Base-by-base conservation (phyloP, 768 basidiomycete species). In the Multifurca ochricompacta region DNA sequence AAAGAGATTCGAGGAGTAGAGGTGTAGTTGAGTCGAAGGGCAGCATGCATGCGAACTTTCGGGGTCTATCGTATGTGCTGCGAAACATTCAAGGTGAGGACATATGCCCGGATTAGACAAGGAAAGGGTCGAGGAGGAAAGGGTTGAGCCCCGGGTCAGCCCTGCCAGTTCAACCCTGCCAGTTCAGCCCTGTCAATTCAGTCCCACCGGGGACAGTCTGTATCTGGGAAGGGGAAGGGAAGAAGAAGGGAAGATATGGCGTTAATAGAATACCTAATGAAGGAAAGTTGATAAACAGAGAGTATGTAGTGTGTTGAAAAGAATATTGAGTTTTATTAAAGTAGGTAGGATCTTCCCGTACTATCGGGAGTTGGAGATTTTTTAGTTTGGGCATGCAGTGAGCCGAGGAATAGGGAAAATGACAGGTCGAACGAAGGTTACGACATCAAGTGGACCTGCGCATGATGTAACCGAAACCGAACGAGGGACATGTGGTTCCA, bases 361-460 rank as follows among this genome's bases (percentile, higher is more conserved):
- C 4, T n/a, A n/a, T n/a, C n/a, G n/a, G n/a, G n/a, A n/a, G n/a
- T n/a, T n/a, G n/a, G n/a, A n/a, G n/a, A n/a, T n/a, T n/a, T n/a
- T n/a, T n/a, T n/a, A n/a, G 25, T 7, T 1, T 32, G 45, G 55
- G 34, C 30, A 25, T 54, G 31, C 19, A 6, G 45, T 28, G 56
- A 57, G 51, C 56, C 56, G 56, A 57, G 45, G 56, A 57, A 57
- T 32, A 41, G 56, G 51, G 44, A 46, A n/a, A 41, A 28, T 46
- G 55, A 56, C 48, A 56, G 49, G 37, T 30, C 25, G 37, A 52
- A 48, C 42, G 35, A 36, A 46, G 19, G 30, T 56, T 57, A 57
- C 56, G 56, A 52, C 39, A 57, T 42, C 11, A 3, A 36, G 37
- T 57, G 50, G 51, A 42, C 56, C 45, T 41, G 36, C 40, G 44